A percentile compares a stretch with the other conserved stretches of the same genome.
phyloP scores from a whole-genome alignment of 208 protist species.

The Leishmania martiniquensis region DNA sequence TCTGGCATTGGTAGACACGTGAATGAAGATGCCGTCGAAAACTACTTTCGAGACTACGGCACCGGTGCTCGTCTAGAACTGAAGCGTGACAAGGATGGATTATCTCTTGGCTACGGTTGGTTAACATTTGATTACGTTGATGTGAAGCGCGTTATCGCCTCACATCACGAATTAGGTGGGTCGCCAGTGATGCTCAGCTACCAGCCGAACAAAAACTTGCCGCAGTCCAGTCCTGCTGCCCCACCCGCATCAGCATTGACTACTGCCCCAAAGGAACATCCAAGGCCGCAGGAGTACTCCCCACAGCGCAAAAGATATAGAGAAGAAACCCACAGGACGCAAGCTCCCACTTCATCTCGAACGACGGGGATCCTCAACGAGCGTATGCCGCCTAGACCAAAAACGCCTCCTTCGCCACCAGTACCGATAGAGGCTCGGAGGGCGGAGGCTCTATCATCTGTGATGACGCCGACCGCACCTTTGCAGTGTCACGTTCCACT shows the following conservation, averaged over 20 bases:
- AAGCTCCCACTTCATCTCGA: background rate
- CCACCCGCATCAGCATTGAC: background rate
- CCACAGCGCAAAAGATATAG: background rate
- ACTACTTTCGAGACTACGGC: slow-evolving; percentile 55
- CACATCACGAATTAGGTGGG: slow-evolving; percentile 10
- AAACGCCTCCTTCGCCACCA: background rate
- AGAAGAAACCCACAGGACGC: background rate
- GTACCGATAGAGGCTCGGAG: background rate
- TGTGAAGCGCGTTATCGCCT: slow-evolving; percentile 2
- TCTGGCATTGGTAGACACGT: slow-evolving; percentile 54
- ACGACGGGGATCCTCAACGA: background rate
- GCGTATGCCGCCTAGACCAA: background rate
- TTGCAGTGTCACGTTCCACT: background rate
- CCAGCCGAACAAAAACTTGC: background rate
- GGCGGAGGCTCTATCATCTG: background rate
- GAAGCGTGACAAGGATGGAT: slow-evolving; percentile 44
- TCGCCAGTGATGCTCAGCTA: slow-evolving; percentile 5
- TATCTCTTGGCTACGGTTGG: slow-evolving; percentile 73
- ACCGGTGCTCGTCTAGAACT: slow-evolving; percentile 24
- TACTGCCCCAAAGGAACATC: background rate
- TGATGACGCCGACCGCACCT: background rate
- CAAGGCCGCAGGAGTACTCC: background rate
- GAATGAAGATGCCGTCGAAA: slow-evolving; percentile 35
- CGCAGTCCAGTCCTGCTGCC: background rate
- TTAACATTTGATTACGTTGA: slow-evolving; percentile 33